Evolutionary conservation across 345 rosid species (phyloP), one percentile per base, ranked within the genome.

Genomic region (Euphorbia tirucalli): DNA sequence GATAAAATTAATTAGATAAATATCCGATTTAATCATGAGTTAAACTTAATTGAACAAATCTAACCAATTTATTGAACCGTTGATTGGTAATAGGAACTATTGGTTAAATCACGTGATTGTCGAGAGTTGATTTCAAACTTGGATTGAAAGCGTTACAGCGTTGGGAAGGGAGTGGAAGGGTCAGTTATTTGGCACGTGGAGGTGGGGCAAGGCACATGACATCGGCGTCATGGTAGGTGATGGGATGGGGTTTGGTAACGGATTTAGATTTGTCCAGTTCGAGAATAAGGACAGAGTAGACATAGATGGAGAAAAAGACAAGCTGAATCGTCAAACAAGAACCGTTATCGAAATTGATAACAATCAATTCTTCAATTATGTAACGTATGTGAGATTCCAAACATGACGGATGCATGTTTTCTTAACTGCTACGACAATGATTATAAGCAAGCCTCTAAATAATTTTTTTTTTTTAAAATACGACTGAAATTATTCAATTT

Each of bases 181-280:
- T 4, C n/a, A 31, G 63, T 37, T 32, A 75, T 13, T 49, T 46
- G 70, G 68, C 79, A 74, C 68, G 76, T 75, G 80, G 70, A 32
- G 66, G 19, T 72, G 69, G 69, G 68, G 80, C 56, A 73, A 4
- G 69, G 9, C 68, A 65, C 35, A 25, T 65, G 19, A 55, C 31
- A 44, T 16, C 11, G 19, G 35, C 13, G 21, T 35, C 64, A 28
- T 41, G 49, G 32, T 25, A 39, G 37, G n/a, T n/a, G 10, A 0
- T 44, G 39, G 43, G n/a, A n/a, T n/a, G 58, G 67, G 35, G 15
- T 69, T 75, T 72, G 72, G 86, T 75, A 69, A 77, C 76, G 76
- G 81, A 62, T 52, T 64, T 74, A 24, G 77, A 55, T 71, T 71
- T 77, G 85, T 83, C 73, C 69, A 7, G 4, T 14, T 44, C 19